phyloP scores from a whole-genome alignment of 192 early-diverging fungal species.

The Haplosporangium gracile region DNA sequence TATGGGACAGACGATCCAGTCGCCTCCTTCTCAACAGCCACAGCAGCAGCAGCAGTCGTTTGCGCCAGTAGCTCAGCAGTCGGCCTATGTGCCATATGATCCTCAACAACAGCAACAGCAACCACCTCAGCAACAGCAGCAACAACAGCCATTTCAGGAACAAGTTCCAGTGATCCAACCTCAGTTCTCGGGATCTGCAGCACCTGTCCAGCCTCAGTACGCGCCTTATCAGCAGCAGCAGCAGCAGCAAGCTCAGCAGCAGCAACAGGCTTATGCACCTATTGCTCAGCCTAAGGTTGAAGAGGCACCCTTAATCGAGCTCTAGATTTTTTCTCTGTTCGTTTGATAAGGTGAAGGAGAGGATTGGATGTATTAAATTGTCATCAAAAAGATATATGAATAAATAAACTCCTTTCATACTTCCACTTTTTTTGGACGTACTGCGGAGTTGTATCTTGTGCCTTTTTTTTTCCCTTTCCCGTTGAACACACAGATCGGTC shows the following conservation, averaged over 20 bases:
- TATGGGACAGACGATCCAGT: slow-evolving; percentile 16
- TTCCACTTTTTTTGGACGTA: background rate
- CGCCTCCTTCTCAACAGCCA: slow-evolving; percentile 23
- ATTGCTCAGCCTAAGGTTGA: slow-evolving; percentile 27
- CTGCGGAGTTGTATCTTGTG: background rate
- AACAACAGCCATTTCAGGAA: background rate
- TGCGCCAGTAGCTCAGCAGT: slow-evolving; percentile 12
- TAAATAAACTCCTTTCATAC: background rate
- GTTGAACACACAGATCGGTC: too few relatives aligned
- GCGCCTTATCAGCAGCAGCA: slow-evolving; percentile 4
- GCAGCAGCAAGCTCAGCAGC: slow-evolving; percentile 19
- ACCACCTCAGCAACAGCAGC: slow-evolving; percentile 8
- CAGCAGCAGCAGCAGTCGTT: slow-evolving; percentile 7
- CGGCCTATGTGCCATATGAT: background rate
- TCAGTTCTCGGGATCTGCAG: slow-evolving; percentile 5
- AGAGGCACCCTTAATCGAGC: slow-evolving; percentile 43
- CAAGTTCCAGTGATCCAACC: slow-evolving; percentile 8
- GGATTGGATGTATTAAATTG: background rate
- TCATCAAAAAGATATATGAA: background rate
- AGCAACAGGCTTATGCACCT: background rate
- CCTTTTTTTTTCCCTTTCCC: background rate
- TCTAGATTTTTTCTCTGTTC: background rate
- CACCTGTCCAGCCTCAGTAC: slow-evolving; percentile 1
- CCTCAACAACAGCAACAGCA: slow-evolving; percentile 26
- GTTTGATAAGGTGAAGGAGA: background rate